Percentiles rank a stretch among this genome's conserved stretches.
phyloP scores from a whole-genome alignment of 225 moss, liverwort and hornwort genomes.

The Takakia lepidozioides region DNA sequence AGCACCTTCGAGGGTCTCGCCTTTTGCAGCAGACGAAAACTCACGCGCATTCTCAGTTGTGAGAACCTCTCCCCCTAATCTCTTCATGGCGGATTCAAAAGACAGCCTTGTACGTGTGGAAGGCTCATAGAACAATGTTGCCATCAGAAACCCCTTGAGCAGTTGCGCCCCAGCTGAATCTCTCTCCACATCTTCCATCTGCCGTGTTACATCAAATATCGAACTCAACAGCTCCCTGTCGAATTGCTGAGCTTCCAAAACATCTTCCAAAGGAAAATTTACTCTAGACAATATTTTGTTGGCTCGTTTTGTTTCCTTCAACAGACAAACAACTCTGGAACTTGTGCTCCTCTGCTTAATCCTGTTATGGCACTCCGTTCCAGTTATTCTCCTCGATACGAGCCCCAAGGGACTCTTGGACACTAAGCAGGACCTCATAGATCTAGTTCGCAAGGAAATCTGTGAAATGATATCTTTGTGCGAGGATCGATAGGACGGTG shows the following conservation, averaged over 20 bases:
- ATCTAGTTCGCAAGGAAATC: too few species aligned
- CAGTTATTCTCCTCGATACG: too few species aligned
- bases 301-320: too few species aligned
- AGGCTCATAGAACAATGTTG: slow-evolving; percentile 93
- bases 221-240: slow-evolving; percentile 63
- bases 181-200: slow-evolving; percentile 82
- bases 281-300: too few species aligned
- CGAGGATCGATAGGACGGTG: too few species aligned
- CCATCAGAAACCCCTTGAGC: slow-evolving; percentile 81
- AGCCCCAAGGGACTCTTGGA: too few species aligned
- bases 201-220: slow-evolving; percentile 76
- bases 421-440: too few species aligned
- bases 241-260: slow-evolving; percentile 92
- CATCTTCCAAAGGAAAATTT: slow-evolving; percentile 61
- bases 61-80: slow-evolving; percentile 86
- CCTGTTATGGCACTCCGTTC: too few species aligned
- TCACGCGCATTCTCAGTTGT: slow-evolving; percentile 98
- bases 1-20: slow-evolving; percentile 99
- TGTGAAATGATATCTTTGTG: too few species aligned
- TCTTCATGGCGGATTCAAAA: slow-evolving; percentile 98
- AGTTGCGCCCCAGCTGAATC: slow-evolving; percentile 47
- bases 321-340: too few species aligned
- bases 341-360: too few species aligned
- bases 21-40: slow-evolving; percentile 93
- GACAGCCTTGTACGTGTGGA: slow-evolving; percentile 92